Percentiles rank a stretch among this genome's conserved stretches.
Evolutionary conservation across 768 basidiomycete genomes (phyloP).

Genomic region (Tylopilus subfusipes): DNA sequence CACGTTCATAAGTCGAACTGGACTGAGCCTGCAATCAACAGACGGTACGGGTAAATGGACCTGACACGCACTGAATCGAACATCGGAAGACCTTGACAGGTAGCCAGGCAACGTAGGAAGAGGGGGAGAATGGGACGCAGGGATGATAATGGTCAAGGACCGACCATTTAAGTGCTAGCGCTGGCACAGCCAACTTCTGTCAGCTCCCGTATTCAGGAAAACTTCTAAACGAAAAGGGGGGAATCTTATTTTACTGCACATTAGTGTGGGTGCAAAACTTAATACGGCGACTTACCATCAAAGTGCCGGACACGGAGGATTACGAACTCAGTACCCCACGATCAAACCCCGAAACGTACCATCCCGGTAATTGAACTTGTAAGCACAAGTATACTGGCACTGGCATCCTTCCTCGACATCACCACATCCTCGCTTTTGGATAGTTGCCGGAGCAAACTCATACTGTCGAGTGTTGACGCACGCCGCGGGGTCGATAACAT

Average conservation of each 20-base stretch:
- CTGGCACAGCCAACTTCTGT: slow-evolving; percentile 15
- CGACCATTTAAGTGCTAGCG: slow-evolving; percentile 15
- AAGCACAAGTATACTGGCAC: background rate
- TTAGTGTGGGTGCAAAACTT: slow-evolving; percentile 9
- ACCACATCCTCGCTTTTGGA: background rate
- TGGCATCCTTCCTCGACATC: background rate
- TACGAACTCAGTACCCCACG: slow-evolving; percentile 12
- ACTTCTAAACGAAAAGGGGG: slow-evolving; percentile 5
- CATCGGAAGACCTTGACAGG: slow-evolving; percentile 4
- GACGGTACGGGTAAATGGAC: background rate
- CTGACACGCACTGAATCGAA: slow-evolving; percentile 12
- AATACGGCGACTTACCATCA: slow-evolving; percentile 6
- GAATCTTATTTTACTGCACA: slow-evolving; percentile 3
- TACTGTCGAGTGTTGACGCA: background rate
- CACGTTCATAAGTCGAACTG: slow-evolving; percentile 8
- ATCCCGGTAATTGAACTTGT: background rate
- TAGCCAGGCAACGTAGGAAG: background rate
- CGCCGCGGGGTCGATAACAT: background rate
- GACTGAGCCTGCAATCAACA: slow-evolving; percentile 10
- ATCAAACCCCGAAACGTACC: background rate
- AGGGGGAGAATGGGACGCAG: background rate
- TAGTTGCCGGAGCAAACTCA: background rate
- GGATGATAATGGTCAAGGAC: background rate
- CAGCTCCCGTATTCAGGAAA: slow-evolving; percentile 15
- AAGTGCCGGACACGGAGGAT: background rate